Evolutionary conservation across 176 grass and related monocot genomes (phyloP), one percentile per base, ranked within the genome.

Genomic region (Puya raimondii): DNA sequence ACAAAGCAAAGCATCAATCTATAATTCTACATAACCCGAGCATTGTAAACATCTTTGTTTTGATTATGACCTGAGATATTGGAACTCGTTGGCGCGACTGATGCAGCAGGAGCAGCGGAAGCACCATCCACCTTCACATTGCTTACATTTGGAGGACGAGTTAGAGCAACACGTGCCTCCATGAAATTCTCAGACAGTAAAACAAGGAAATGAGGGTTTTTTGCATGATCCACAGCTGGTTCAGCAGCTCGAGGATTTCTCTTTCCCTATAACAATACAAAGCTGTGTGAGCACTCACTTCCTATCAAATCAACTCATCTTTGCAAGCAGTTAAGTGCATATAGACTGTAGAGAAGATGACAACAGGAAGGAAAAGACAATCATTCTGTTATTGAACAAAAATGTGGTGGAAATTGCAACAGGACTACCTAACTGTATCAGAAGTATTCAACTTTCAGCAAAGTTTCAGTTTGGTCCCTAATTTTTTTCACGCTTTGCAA

Each of bases 181-280:
- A 79, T 78, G 74, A 99, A 99, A 85, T 82, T 88, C 23, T 99
- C 94, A 63, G 94, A 99, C 14, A 91, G 75, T 70, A 99, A 78
- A 73, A 99, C 78, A 75, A 99, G 85, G 71, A 88, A 86, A 50
- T 93, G 80, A 48, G 79, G 71, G 50, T 93, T 82, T 80, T 85
- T 99, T 12, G 82, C 47, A 73, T 86, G 81, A 77, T 99, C 84
- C 67, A 90, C 77, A 73, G 87, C 67, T 78, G 86, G 80, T 69
- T 93, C 87, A 69, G 74, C 72, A 65, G 79, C 73, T 68, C 80
- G 81, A 88, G 87, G 79, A 77, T 89, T 91, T 72, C 72, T 81
- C 79, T 90, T 99, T 63, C 82, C 94, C 94, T 99, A 81, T 66
- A 79, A 78, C 12, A 80, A 63, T 75, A 51, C 69, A 73, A 27